Base-by-base conservation (phyloP, 495 filamentous ascomycete genomes). In the Aspergillus nanangensis region DNA sequence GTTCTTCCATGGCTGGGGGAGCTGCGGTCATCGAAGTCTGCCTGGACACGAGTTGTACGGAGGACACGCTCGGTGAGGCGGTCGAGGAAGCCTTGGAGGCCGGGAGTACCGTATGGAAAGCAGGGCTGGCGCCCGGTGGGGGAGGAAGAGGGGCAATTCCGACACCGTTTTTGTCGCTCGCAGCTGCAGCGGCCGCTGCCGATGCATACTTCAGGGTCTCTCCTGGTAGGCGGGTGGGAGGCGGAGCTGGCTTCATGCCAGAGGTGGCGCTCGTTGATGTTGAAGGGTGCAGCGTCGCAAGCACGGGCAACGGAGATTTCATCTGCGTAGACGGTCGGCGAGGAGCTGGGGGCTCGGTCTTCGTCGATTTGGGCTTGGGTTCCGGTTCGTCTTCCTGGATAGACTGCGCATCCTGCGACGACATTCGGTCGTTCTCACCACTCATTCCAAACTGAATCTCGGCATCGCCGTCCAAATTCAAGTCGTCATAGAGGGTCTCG, bases 131-230 rank as follows among this genome's bases (percentile, higher is more conserved):
- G 41, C 83, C 83, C n/a, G 88, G 89, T 57, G 91, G 91, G 36
- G 91, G 90, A 19, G 91, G 91, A 45, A 96, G 72, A 14, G 91
- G 91, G 21, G 89, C 81, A 52, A 96, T 95, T n/a, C 91, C 91
- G 8, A 96, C 85, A 13, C 78, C 78, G 55, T 72, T 84, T 61
- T 91, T 94, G 61, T 95, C 90, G 63, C 84, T 93, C 38, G 93
- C 89, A 8, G 94, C 94, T 1, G 93, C 93, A 0, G 93, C 94
- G 0, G 93, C 94, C 0, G 93, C 93, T 0, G 93, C 93, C 15
- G 93, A 96, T 23, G 94, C 93, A 62, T 97, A 97, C 66, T 96
- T 96, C 53, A 97, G 71, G 0, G 87, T 87, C 61, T 97, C 92
- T 24, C 88, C 90, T 19, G 90, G 84, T 3, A 87, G 78, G 56